phyloP scores from a whole-genome alignment of 768 basidiomycete genomes.

The Cystobasidiopsis lactophilus region DNA sequence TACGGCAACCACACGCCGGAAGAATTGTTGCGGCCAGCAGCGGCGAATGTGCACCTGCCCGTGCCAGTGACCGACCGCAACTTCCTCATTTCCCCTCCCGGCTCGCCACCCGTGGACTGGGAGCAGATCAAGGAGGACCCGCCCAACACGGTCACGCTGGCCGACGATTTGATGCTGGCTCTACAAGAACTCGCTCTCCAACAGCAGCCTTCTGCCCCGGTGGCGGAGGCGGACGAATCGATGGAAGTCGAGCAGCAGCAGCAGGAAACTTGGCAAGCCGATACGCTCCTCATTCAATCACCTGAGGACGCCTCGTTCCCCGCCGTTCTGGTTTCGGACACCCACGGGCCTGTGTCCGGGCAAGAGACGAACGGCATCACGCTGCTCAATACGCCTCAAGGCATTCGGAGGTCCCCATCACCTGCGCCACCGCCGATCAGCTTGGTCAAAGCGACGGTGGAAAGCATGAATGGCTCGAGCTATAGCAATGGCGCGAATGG shows the following conservation, averaged over 20 bases:
- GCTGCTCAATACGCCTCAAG: conserved; percentile 8
- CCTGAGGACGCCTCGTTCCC: conserved; percentile 9
- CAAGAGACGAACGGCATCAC: neutral
- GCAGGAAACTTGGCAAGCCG: conserved; percentile 5
- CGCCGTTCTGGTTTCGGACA: conserved; percentile 17
- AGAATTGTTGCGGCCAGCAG: conserved; percentile 24
- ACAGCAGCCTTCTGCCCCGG: conserved; percentile 2
- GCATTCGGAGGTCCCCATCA: conserved; percentile 4
- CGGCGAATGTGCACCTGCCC: conserved; percentile 29
- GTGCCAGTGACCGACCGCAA: conserved; percentile 73
- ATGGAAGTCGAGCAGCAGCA: conserved; percentile 13
- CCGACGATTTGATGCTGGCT: conserved; percentile 66
- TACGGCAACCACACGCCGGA: conserved; percentile 20
- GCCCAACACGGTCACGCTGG: conserved; percentile 60
- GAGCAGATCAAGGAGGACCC: conserved; percentile 75
- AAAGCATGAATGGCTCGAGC: conserved; percentile 18
- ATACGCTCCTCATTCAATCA: conserved; percentile 11
- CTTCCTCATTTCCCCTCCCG: conserved; percentile 93
- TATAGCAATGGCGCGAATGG: neutral
- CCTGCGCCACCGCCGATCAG: conserved; percentile 15
- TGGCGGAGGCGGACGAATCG: conserved; percentile 12
- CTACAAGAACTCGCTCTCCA: conserved; percentile 43
- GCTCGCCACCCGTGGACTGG: conserved; percentile 94
- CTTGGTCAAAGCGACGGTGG: conserved; percentile 24
- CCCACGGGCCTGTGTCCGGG: conserved; percentile 1